A percentile compares a stretch with the other conserved stretches of the same genome.
phyloP scores from a whole-genome alignment of 176 grass and related monocot genomes.

The Raddia guianensis region DNA sequence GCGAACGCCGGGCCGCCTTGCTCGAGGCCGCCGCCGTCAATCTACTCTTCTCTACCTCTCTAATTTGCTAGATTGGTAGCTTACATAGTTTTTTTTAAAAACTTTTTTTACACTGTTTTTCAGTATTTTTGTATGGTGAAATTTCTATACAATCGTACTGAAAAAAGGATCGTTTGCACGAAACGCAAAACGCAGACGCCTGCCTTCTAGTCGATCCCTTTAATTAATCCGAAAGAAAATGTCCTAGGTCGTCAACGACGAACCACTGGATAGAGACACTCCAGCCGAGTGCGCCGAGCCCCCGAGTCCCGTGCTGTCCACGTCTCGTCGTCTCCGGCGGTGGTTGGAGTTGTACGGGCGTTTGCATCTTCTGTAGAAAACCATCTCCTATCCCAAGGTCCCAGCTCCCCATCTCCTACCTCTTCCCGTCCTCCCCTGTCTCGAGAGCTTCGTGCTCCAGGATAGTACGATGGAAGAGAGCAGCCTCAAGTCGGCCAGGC shows the following conservation, averaged over 20 bases:
- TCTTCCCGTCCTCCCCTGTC: neutral
- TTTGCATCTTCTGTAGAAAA: slow-evolving; percentile 6
- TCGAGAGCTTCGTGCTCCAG: neutral
- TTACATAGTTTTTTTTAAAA: too few relatives aligned
- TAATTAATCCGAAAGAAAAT: too few relatives aligned
- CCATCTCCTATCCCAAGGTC: neutral
- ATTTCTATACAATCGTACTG: too few relatives aligned
- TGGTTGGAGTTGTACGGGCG: slow-evolving; percentile 26
- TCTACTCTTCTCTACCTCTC: too few relatives aligned
- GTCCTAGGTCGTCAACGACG: neutral
- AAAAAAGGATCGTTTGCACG: too few relatives aligned
- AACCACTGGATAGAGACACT: slow-evolving; percentile 19
- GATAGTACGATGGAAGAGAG: slow-evolving; percentile 79
- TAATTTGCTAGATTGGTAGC: too few relatives aligned
- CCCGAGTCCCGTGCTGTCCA: neutral
- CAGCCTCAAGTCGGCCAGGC: slow-evolving; percentile 61
- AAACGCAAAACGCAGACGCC: too few relatives aligned
- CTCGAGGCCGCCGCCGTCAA: too few relatives aligned
- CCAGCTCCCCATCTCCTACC: neutral
- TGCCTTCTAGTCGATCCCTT: too few relatives aligned
- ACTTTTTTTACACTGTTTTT: too few relatives aligned
- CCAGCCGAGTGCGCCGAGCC: neutral
- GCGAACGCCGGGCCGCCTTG: too few relatives aligned
- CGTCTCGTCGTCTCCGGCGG: neutral
- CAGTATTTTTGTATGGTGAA: too few relatives aligned